Evolutionary conservation across 164 flowering plant species (phyloP), one percentile per base, ranked within the genome.

Genomic region (Magnolia kwangsiensis): DNA sequence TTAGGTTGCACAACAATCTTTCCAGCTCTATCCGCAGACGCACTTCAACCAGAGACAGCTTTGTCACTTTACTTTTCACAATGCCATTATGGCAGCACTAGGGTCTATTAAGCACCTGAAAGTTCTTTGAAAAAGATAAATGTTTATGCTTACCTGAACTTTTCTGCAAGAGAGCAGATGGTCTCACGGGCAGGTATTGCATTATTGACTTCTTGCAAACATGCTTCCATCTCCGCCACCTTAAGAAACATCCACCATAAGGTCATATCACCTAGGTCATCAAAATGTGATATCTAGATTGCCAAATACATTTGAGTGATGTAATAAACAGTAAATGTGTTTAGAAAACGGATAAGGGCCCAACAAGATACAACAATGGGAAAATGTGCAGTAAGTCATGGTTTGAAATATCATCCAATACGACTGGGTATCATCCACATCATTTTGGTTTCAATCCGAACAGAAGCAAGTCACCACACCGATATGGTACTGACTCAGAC

Each of bases 141-240:
- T 7, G 20, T 8, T 0, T 7, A 67, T 50, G 51, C 70, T 61
- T 24, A 94, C 99, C 98, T 94, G 84, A 96, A 96, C 83, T 88
- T 92, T 24, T 91, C 93, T 10, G 98, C 91, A 80, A 96, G 88
- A 78, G 85, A 81, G 63, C 78, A 81, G 76, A 96, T 90, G 78
- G 88, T 79, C 72, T 96, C 96, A 50, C 91, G 92, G 58, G 86
- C 66, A 1, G 99, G 99, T 82, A 94, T 83, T 23, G 82, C 72
- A 80, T 78, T 80, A 70, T 88, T 82, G 76, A 88, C 85, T 59
- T 88, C 90, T 86, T 86, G 97, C 84, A 96, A 74, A 77, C 90
- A 87, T 70, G 86, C 76, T 81, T 93, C 98, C 98, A 93, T 91
- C 83, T 93, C 94, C 63, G 76, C 75, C 58, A 93, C 96, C 98